phyloP scores from a whole-genome alignment of 1,284 basidiomycete genomes.

The Hemileia vastatrix region DNA sequence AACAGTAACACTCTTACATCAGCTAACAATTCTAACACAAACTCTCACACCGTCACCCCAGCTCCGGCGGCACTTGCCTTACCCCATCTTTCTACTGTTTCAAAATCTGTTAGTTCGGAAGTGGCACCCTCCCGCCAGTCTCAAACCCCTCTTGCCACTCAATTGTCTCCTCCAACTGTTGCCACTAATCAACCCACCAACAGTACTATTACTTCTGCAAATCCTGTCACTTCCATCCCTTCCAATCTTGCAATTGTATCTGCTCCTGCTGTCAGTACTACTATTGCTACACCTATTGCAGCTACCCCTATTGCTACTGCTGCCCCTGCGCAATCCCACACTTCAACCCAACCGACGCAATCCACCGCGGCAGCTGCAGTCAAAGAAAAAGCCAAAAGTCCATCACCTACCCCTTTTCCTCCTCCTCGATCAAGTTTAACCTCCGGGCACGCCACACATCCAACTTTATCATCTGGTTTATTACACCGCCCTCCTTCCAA shows the following conservation, averaged over 20 bases:
- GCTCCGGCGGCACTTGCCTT: too few species aligned
- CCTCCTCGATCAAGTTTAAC: constrained; percentile 12
- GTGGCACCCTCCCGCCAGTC: too few species aligned
- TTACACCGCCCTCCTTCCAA: constrained; percentile 18
- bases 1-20: too few species aligned
- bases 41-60: too few species aligned
- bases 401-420: constrained; percentile 15
- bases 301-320: neutral
- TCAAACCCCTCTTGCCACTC: too few species aligned
- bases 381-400: too few species aligned
- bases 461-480: constrained; percentile 6
- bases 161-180: constrained; percentile 8
- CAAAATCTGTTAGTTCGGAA: too few species aligned
- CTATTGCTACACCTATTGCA: neutral
- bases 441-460: constrained; percentile 11
- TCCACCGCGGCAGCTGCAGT: too few species aligned
- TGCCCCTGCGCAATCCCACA: neutral
- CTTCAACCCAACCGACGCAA: neutral
- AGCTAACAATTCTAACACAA: too few species aligned
- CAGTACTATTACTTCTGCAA: neutral
- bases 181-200: constrained; percentile 9
- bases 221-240: neutral
- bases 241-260: neutral
- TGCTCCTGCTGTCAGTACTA: neutral
- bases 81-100: too few species aligned